A percentile compares a stretch with the other conserved stretches of the same genome.
phyloP scores from a whole-genome alignment of 148 eudicot species.

The Amaranthus hypochondriacus region DNA sequence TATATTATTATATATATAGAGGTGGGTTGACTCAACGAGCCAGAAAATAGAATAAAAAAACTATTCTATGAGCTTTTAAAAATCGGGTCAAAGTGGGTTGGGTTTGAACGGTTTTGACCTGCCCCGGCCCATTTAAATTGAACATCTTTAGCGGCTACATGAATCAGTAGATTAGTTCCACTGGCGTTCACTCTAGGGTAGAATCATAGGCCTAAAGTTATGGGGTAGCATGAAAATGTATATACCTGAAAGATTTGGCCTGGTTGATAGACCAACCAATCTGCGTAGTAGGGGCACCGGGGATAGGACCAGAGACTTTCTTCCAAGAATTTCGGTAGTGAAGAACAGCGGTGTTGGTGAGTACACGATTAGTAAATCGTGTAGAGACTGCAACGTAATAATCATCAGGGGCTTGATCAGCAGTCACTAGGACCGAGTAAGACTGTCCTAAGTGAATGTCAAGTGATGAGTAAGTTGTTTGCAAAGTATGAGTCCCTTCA shows the following conservation, averaged over 20 bases:
- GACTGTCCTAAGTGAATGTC: conserved; percentile 95
- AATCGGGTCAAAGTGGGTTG: too few relatives aligned
- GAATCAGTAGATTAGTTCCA: not conserved
- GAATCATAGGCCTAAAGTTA: not conserved
- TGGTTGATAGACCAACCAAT: conserved; percentile 64
- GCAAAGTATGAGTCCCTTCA: conserved; percentile 93
- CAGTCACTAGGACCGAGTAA: conserved; percentile 72
- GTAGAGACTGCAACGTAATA: conserved; percentile 78
- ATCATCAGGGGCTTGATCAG: conserved; percentile 74
- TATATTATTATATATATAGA: too few relatives aligned
- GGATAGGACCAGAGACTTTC: conserved; percentile 61
- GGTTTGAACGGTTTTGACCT: too few relatives aligned
- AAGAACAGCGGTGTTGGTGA: conserved; percentile 66
- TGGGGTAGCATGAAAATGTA: not conserved
- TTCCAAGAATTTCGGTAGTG: conserved; percentile 75
- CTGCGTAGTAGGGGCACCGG: conserved; percentile 71
- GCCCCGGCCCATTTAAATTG: too few relatives aligned
- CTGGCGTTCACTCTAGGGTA: not conserved
- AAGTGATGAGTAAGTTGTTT: conserved; percentile 54
- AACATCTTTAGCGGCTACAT: too few relatives aligned
- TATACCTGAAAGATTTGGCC: conserved; percentile 72
- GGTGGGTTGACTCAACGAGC: too few relatives aligned
- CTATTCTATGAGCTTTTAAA: too few relatives aligned
- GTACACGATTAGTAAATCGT: conserved; percentile 65
- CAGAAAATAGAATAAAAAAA: too few relatives aligned